These are phyloP conservation scores for Chlorophyllum brunneum DNA, from an alignment of 768 basidiomycete species.

Conservation along the genomic window DNA sequence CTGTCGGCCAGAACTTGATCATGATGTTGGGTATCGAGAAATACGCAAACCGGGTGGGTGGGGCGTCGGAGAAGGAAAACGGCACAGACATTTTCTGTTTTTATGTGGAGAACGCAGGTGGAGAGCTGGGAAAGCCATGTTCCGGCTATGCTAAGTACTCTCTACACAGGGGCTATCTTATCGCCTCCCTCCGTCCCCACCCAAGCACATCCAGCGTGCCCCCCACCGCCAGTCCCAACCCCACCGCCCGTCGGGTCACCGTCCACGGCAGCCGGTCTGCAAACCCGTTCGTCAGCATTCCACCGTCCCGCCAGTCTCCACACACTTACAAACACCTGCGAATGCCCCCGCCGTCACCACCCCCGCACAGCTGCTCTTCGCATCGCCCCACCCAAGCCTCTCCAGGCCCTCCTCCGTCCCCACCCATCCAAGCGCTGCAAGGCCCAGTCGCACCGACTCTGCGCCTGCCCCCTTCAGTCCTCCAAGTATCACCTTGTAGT, in stretches of 20 bases:
- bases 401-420: constrained; percentile 39
- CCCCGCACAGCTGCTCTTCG: constrained; percentile 58
- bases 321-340: constrained; percentile 45
- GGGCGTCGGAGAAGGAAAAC: neutral
- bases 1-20: constrained; percentile 67
- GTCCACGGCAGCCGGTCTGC: constrained; percentile 59
- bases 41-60: neutral
- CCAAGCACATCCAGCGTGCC: constrained; percentile 44
- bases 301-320: neutral
- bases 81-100: neutral
- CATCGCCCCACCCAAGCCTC: constrained; percentile 32
- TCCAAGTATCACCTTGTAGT: constrained; percentile 77
- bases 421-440: constrained; percentile 38
- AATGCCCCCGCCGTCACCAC: constrained; percentile 60
- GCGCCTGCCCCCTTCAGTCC: constrained; percentile 63
- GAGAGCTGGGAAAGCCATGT: neutral
- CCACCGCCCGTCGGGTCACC: constrained; percentile 40
- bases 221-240: constrained; percentile 59
- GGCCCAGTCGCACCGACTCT: constrained; percentile 48
- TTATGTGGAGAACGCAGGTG: neutral
- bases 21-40: constrained; percentile 42
- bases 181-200: constrained; percentile 29
- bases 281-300: neutral
- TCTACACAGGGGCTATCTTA: constrained; percentile 6
- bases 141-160: neutral